phyloP scores from a whole-genome alignment of 768 basidiomycete species.

The Suillus ampliporus region DNA sequence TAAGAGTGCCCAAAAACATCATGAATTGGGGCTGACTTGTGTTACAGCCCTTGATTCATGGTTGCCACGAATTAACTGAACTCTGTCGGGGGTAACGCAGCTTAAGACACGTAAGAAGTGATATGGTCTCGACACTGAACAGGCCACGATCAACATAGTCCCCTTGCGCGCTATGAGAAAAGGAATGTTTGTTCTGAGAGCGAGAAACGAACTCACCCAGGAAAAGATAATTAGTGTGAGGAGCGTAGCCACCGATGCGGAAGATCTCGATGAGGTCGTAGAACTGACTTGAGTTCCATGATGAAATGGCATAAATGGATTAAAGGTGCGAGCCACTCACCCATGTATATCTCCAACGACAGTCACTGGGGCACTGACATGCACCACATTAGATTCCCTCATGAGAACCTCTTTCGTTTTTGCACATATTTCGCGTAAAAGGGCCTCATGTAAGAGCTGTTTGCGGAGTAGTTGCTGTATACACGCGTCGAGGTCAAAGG shows the following conservation, averaged over 20 bases:
- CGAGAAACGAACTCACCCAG: slow-evolving; percentile 65
- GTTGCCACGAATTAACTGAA: slow-evolving; percentile 96
- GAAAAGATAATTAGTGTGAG: slow-evolving; percentile 97
- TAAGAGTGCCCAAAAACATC: slow-evolving; percentile 4
- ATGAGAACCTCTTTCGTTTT: slow-evolving; percentile 99
- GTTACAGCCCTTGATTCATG: slow-evolving; percentile 98
- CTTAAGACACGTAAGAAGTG: slow-evolving; percentile 94
- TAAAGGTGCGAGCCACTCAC: slow-evolving; percentile 55
- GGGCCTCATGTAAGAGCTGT: slow-evolving; percentile 92
- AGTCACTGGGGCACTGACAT: slow-evolving; percentile 94
- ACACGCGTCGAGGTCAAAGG: slow-evolving; percentile 97
- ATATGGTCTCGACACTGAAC: slow-evolving; percentile 98
- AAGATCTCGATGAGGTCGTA: slow-evolving; percentile 99
- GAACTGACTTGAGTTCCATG: slow-evolving; percentile 79
- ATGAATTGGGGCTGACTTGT: slow-evolving; percentile 65
- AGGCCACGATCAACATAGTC: slow-evolving; percentile 98
- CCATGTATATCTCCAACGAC: slow-evolving; percentile 99
- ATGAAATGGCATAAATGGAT: slow-evolving; percentile 31
- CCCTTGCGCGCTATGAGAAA: slow-evolving; percentile 51
- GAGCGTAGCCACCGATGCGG: slow-evolving; percentile 96
- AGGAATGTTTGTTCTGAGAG: not conserved
- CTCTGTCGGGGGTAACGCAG: slow-evolving; percentile 94
- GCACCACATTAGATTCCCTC: slow-evolving; percentile 98
- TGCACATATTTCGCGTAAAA: slow-evolving; percentile 98
- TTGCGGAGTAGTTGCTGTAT: slow-evolving; percentile 89